Evolutionary conservation across 164 flowering plant species (phyloP), one percentile per base, ranked within the genome.

Genomic region (Taxillus chinensis): DNA sequence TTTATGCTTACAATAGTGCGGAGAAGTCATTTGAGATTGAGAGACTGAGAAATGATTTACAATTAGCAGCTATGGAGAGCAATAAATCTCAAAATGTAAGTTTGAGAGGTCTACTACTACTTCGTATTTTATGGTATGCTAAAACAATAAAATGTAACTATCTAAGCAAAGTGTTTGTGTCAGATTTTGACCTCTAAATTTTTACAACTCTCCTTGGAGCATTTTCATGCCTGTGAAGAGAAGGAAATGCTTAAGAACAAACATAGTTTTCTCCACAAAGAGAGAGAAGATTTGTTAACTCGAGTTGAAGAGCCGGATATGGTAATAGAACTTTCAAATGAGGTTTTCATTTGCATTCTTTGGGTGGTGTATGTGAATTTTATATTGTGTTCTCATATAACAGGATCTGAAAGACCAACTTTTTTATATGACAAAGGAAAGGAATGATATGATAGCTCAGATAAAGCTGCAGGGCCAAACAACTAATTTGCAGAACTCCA

Each of bases 1-100:
- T 45, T 51, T 7, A 41, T 11, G 62, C 15, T 6, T 73, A 15
- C 15, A 74, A 68, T 84, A 86, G 92, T 64, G 41, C 40, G 67
- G 80, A 82, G 62, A 88, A 77, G 66, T 69, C 74, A 60, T 46
- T 64, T 5, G 86, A 82, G 66, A 75, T 84, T 73, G 83, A 82
- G 66, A 67, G 55, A 63, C 67, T 81, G 45, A 77, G 54, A 64
- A 52, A 77, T 55, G 76, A 69, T 7, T 62, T 77, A 16, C 56
- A 69, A 66, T 55, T 37, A 54, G 69, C 66, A 48, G 76, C 68
- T 63, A 63, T 45, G 38, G 73, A 63, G 66, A 74, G 62, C 55
- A 65, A 62, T 64, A 61, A 59, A 56, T 61, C 70, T 65, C 76
- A 78, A 67, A 73, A 77, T 61, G 90, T 80, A 68, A 68, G 78